phyloP scores from a whole-genome alignment of 345 rosid species.

The Salix koriyanagi region DNA sequence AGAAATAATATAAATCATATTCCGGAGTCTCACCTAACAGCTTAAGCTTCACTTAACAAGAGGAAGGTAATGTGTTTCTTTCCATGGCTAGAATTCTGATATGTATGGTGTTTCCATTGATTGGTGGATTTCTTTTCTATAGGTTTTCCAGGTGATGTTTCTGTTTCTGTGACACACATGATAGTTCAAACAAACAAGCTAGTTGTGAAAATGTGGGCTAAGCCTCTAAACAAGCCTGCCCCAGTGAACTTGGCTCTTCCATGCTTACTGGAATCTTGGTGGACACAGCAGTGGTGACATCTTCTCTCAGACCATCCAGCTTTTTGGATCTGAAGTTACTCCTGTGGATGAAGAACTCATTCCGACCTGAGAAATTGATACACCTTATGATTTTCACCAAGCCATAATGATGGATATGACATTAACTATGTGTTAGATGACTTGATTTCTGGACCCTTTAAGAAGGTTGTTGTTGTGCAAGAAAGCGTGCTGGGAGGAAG shows the following conservation, averaged over 20 bases:
- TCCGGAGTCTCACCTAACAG: too few species aligned
- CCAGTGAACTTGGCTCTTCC: constrained; percentile 76
- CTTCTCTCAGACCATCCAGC: constrained; percentile 53
- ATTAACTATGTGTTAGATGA: constrained; percentile 64
- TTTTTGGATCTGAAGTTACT: constrained; percentile 44
- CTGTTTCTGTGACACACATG: constrained; percentile 55
- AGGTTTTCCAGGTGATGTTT: constrained; percentile 81
- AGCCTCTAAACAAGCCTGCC: constrained; percentile 48
- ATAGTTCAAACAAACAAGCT: constrained; percentile 48
- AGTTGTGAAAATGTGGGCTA: constrained; percentile 55
- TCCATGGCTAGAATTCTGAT: too few species aligned
- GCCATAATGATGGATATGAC: constrained; percentile 49
- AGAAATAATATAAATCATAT: too few species aligned
- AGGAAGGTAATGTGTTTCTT: constrained; percentile 47
- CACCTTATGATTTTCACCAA: constrained; percentile 62
- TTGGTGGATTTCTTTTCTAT: not conserved
- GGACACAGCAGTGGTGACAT: constrained; percentile 64
- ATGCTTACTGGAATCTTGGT: constrained; percentile 79
- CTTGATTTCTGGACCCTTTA: constrained; percentile 24
- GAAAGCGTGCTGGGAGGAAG: constrained; percentile 58
- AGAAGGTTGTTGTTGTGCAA: constrained; percentile 48
- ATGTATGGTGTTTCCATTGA: not conserved
- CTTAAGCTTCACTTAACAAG: constrained; percentile 1
- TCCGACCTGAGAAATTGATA: constrained; percentile 65
- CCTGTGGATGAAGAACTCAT: constrained; percentile 69